Evolutionary conservation across 345 rosid genomes (phyloP), one percentile per base, ranked within the genome.

Genomic region (Hirschfeldia incana): DNA sequence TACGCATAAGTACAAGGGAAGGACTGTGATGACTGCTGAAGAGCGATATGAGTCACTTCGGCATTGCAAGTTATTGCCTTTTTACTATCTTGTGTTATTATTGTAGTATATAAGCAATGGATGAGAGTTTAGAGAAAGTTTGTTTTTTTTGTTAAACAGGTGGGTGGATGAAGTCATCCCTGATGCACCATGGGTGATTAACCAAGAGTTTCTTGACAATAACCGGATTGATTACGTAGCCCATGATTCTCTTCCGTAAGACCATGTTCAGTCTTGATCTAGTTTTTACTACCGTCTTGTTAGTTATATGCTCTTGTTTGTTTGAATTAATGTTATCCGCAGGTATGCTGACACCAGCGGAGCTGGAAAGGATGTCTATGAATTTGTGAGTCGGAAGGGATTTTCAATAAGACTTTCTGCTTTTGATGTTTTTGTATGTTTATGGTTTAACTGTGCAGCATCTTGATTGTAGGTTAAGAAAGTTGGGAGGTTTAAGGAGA

Each of bases 151-250:
- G 42, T 68, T 57, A 29, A 58, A 17, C 80, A 94, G 98, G 81
- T 94, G 98, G 97, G 98, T 94, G 59, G 97, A 94, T 76, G 98
- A 94, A 88, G 98, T 94, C 67, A 87, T 94, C 68, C 90, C 97
- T 0, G 85, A 90, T 86, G 97, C 97, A 0, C 98, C 98, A 4
- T 94, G 98, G 98, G 98, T 94, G 55, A 82, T 92, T 27, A 83
- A 85, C 34, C 90, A 89, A 65, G 98, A 92, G 78, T 94, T 94
- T 85, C 93, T 94, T 36, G 98, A 94, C 85, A 85, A 85, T 75
- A 85, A 94, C 77, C 73, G 68, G 8, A 92, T 94, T 55, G 96
- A 92, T 77, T 92, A 72, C 36, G 97, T 94, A 28, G 98, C 98
- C 11, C 98, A 94, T 69, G 98, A 94, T 67, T 76, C 98, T 3